Evolutionary conservation across 306 rosid genomes (phyloP), one percentile per base, ranked within the genome.

Genomic region (Fragaria iinumae): DNA sequence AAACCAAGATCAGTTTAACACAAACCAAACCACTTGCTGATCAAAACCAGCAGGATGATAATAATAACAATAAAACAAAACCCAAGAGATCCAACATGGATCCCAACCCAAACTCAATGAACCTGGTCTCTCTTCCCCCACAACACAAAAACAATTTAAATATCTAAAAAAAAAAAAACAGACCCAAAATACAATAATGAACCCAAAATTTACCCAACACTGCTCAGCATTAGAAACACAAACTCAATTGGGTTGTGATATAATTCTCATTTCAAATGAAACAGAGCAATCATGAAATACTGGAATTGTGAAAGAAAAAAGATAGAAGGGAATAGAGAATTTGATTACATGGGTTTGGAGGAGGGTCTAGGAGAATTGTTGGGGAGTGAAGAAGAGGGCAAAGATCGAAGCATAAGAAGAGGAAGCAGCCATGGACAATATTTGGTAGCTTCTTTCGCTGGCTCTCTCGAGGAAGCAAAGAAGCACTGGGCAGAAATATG

Each of bases 81-180:
- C 77, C 80, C 86, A 79, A 88, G 83, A 73, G 92, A 89, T 92
- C 92, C 87, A 87, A 89, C 92, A 88, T 92, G 90, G 97, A 89
- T 92, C 93, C 90, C 97, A 89, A 88, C 83, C 88, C 86, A 86
- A 48, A 71, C 86, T 79, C 96, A 88, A 70, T 89, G 92, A 91
- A 91, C 89, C 93, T 81, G 87, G 83, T 50, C 62, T 56, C 12
- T 21, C 95, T 76, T 48, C 71, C 78, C 44, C 71, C 77, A 43
- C 52, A 82, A 76, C 20, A 81, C 57, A 59, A 85, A 64, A n/a
- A 55, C 43, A 71, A 81, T 74, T 72, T 80, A 66, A 72, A 69
- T 53, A 75, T 62, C 65, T 50, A 84, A 84, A 85, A 62, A 65
- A 76, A 3, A 13, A 57, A 4, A 23, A 23, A 1, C 34, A 38